Evolutionary conservation across 352 stramenopile species (phyloP).

Genomic region (Globisporangium middletonii): DNA sequence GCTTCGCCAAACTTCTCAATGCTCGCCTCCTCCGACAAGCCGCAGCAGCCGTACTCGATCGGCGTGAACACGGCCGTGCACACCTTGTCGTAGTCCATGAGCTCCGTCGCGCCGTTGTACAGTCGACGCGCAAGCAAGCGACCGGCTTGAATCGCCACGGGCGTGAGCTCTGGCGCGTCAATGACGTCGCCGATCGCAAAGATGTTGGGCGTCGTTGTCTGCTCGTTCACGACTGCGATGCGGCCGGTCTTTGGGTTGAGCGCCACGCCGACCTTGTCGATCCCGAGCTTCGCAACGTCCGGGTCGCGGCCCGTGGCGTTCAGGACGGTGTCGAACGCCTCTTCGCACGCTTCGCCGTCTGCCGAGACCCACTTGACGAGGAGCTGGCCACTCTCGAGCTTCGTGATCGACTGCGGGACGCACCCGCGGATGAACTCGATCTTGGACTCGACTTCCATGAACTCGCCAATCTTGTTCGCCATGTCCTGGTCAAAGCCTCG

Average conservation of each 20-base stretch:
- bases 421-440: slow-evolving; percentile 90
- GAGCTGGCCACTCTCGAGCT: slow-evolving; percentile 79
- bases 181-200: slow-evolving; percentile 98
- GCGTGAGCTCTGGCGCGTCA: slow-evolving; percentile 95
- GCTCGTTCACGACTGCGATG: slow-evolving; percentile 89
- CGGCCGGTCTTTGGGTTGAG: slow-evolving; percentile 91
- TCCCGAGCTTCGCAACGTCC: slow-evolving; percentile 88
- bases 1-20: slow-evolving; percentile 85
- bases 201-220: slow-evolving; percentile 93
- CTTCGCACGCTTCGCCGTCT: slow-evolving; percentile 49
- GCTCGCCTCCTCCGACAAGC: slow-evolving; percentile 95
- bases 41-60: slow-evolving; percentile 96
- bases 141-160: slow-evolving; percentile 96
- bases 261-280: slow-evolving; percentile 84
- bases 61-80: slow-evolving; percentile 95
- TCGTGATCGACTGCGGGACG: slow-evolving; percentile 91
- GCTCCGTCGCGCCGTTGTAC: slow-evolving; percentile 69
- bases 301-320: slow-evolving; percentile 91
- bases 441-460: slow-evolving; percentile 88
- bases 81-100: slow-evolving; percentile 94
- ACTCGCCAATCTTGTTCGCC: slow-evolving; percentile 89
- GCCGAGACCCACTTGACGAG: slow-evolving; percentile 77
- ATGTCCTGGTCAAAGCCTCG: slow-evolving; percentile 98
- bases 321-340: slow-evolving; percentile 97
- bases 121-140: slow-evolving; percentile 88